phyloP scores from a whole-genome alignment of 2,329 filamentous ascomycete genomes.

The Pseudogymnoascus sp. region DNA sequence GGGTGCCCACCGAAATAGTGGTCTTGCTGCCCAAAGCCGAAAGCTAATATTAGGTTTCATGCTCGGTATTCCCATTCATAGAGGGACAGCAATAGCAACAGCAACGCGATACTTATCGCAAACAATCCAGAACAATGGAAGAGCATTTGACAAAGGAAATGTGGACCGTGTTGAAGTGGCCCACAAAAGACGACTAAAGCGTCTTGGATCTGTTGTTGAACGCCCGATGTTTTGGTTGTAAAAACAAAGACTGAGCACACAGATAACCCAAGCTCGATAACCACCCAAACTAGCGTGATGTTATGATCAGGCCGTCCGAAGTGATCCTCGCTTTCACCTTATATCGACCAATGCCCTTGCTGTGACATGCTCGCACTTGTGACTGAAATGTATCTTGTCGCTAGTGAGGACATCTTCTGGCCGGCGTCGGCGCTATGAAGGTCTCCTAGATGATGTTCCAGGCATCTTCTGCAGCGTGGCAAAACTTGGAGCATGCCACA shows the following conservation, averaged over 20 bases:
- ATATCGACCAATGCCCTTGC: conserved; percentile 23
- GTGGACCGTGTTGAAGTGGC: conserved; percentile 60
- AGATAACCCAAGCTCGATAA: conserved; percentile 53
- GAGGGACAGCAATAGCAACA: neutral
- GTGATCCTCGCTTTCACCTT: conserved; percentile 31
- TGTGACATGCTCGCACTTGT: conserved; percentile 3
- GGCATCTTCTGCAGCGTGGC: conserved; percentile 91
- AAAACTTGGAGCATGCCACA: conserved; percentile 99
- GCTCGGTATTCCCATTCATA: neutral
- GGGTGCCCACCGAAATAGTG: conserved; percentile 5
- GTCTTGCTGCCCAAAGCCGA: neutral
- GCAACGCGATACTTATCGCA: conserved; percentile 7
- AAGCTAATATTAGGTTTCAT: conserved; percentile 6
- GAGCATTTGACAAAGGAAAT: conserved; percentile 30
- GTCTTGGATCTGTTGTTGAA: conserved; percentile 70
- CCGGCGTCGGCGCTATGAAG: conserved; percentile 6
- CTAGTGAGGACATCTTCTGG: conserved; percentile 8
- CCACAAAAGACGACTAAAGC: conserved; percentile 48
- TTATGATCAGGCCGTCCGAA: conserved; percentile 56
- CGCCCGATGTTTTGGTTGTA: conserved; percentile 75
- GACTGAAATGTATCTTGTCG: conserved; percentile 3
- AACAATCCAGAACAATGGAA: conserved; percentile 3
- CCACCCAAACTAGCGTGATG: conserved; percentile 51
- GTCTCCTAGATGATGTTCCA: conserved; percentile 77
- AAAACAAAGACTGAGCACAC: conserved; percentile 68